Evolutionary conservation across 805 yeast genomes (phyloP), one percentile per base, ranked within the genome.

Genomic region (Candida tammaniensis): DNA sequence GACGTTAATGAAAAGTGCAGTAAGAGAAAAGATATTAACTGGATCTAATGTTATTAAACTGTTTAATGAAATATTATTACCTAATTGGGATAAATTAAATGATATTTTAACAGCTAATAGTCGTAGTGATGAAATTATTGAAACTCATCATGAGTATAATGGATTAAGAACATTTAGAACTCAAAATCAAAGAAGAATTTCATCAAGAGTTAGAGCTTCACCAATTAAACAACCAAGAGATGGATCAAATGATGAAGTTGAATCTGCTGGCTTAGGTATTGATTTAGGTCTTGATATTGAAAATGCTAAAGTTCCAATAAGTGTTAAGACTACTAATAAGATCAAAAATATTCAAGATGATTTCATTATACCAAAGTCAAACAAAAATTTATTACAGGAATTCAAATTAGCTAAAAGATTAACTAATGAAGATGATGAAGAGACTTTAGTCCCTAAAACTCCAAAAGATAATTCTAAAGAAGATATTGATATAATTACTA

Each of bases 1-100:
- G 14, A 54, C 54, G 3, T 39, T 64, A n/a, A 49, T 61, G 13
- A 49, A 47, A 32, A 57, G 58, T 21, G 65, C 68, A 3, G 57
- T 59, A 26, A 38, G 40, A 42, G 73, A 70, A 42, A 49, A 63
- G 10, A 47, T 70, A 22, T 51, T 72, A 4, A 60, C 57, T 24
- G 64, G 70, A 10, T 44, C 36, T 8, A 58, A 23, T 5, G 24
- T 61, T 13, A 43, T 49, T 2, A 16, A 30, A 2, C 12, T 28
- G 21, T 62, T 51, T 37, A 60, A 61, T 33, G 51, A 49, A 2
- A 31, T 31, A 6, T 36, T 59, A 4, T 32, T 59, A n/a, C 52
- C 57, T 2, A 44, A 51, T 31, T 60, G 64, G 64, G 43, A 51
- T 17, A 22, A 33, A 13, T 38, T 52, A 7, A 54, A 44, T 41